Base-by-base conservation (phyloP, 2,329 filamentous ascomycete species). In the Seiridium unicorne region DNA sequence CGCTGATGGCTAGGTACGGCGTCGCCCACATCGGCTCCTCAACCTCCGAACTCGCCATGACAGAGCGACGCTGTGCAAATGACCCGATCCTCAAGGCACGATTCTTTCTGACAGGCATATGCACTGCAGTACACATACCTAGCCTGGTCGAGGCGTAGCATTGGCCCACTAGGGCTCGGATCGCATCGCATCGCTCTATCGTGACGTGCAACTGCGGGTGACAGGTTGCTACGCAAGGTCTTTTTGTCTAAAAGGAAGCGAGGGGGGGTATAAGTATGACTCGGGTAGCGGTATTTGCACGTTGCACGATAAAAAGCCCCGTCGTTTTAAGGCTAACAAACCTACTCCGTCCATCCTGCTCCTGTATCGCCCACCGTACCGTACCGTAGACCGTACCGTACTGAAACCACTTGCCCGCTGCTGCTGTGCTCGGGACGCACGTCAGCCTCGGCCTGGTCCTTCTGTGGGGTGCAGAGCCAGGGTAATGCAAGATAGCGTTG, bases 401-500 rank as follows among this genome's bases (percentile, higher is more conserved):
- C 42, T 44, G n/a, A 2, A 44, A 44, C 42, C 42, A n/a, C 18
- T 26, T 26, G 18, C 18, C 18, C 18, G 18, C 18, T 26, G 46
- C 46, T 48, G 46, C 13, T 13, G 26, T 34, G 31, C 26, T 13
- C 5, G 18, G 36, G 26, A 55, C 51, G 51, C 51, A 55, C 54
- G 54, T 47, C 54, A 57, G 54, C 54, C 54, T 57, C 40, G 55
- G 55, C 46, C 47, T 60, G 60, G 56, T 61, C 60, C 63, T 62
- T 57, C 47, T 68, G 66, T 66, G 65, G 66, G 66, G 65, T 67
- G 61, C 65, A 67, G 61, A 46, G 57, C 18, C 10, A 26, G 26
- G 34, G 46, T 51, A 40, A 31, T 32, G 34, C 44, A 49, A 51
- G 44, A 38, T 32, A 34, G 36, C 34, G 40, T 44, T n/a, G 32